These are phyloP conservation scores for Capronia coronata DNA, from an alignment of 2,329 filamentous ascomycete genomes.

Conservation along the genomic window DNA sequence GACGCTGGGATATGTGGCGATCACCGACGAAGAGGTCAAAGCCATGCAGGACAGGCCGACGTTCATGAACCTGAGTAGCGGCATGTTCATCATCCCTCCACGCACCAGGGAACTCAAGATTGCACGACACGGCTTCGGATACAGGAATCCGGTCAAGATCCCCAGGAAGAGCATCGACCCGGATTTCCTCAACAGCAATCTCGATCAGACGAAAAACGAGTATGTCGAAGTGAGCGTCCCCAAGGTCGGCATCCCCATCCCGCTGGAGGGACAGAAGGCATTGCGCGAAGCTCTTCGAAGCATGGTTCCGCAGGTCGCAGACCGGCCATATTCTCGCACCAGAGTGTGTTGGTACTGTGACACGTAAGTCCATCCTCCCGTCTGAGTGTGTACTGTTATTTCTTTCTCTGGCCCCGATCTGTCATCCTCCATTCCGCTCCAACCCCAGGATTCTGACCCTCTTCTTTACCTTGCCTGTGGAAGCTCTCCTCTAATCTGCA, in stretches of 20 bases:
- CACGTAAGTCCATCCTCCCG: constrained; percentile 39
- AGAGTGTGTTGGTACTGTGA: constrained; percentile 72
- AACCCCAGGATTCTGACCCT: too few species aligned
- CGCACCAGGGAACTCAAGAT: constrained; percentile 54
- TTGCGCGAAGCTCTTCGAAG: constrained; percentile 56
- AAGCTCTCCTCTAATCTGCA: too few species aligned
- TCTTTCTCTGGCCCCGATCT: not conserved
- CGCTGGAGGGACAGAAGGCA: constrained; percentile 53
- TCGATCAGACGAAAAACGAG: not conserved
- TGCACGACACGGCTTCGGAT: constrained; percentile 63
- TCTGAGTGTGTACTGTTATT: not conserved
- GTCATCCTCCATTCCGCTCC: too few species aligned
- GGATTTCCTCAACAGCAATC: not conserved
- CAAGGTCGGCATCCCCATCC: constrained; percentile 35
- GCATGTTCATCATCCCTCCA: constrained; percentile 53
- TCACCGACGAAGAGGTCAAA: constrained; percentile 65
- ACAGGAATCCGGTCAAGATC: constrained; percentile 33
- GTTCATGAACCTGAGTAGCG: constrained; percentile 43
- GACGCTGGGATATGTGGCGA: constrained; percentile 66
- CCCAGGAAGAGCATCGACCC: constrained; percentile 12
- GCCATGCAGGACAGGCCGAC: constrained; percentile 62
- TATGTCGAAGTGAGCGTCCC: constrained; percentile 36
- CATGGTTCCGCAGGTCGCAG: constrained; percentile 49
- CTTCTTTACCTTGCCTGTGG: too few species aligned
- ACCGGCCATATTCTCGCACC: constrained; percentile 56